These are phyloP conservation scores for Aspergillus neotritici DNA, from an alignment of 2,329 filamentous ascomycete species.

Conservation along the genomic window DNA sequence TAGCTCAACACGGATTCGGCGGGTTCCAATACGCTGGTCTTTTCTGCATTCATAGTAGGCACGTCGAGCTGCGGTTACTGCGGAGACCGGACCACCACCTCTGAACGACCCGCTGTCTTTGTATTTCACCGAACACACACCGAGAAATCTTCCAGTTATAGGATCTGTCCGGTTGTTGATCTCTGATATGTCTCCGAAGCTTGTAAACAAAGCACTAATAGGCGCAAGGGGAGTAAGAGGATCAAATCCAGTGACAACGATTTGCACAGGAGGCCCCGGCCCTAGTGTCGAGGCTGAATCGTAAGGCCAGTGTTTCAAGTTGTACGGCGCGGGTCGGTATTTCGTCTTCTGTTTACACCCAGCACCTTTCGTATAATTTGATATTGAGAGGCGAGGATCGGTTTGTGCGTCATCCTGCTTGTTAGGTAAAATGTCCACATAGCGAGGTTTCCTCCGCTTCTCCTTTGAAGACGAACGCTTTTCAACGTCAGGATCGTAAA, in stretches of 20 bases:
- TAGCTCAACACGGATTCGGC: slow-evolving; percentile 73
- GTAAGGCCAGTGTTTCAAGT: slow-evolving; percentile 73
- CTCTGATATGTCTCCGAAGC: slow-evolving; percentile 66
- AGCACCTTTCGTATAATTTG: slow-evolving; percentile 56
- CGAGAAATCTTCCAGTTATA: slow-evolving; percentile 86
- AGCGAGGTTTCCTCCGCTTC: slow-evolving; percentile 49
- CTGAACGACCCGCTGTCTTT: slow-evolving; percentile 59
- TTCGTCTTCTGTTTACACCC: slow-evolving; percentile 63
- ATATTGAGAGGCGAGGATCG: slow-evolving; percentile 73
- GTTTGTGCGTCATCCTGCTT: slow-evolving; percentile 59
- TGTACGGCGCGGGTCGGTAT: slow-evolving; percentile 70
- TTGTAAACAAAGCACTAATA: slow-evolving; percentile 36
- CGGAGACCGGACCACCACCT: slow-evolving; percentile 54
- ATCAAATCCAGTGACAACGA: slow-evolving; percentile 95
- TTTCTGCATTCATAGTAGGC: slow-evolving; percentile 69
- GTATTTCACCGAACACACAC: slow-evolving; percentile 87
- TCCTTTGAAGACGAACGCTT: slow-evolving; percentile 52
- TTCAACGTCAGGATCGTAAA: slow-evolving; percentile 61
- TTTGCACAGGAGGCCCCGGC: slow-evolving; percentile 79
- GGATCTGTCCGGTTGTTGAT: slow-evolving; percentile 94
- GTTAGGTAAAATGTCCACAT: slow-evolving; percentile 48
- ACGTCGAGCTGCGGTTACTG: slow-evolving; percentile 72
- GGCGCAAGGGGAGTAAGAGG: slow-evolving; percentile 67
- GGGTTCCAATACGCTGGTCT: slow-evolving; percentile 71
- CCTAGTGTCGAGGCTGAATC: slow-evolving; percentile 80